Evolutionary conservation across 345 rosid species (phyloP).

Genomic region (Cardamine resedifolia): DNA sequence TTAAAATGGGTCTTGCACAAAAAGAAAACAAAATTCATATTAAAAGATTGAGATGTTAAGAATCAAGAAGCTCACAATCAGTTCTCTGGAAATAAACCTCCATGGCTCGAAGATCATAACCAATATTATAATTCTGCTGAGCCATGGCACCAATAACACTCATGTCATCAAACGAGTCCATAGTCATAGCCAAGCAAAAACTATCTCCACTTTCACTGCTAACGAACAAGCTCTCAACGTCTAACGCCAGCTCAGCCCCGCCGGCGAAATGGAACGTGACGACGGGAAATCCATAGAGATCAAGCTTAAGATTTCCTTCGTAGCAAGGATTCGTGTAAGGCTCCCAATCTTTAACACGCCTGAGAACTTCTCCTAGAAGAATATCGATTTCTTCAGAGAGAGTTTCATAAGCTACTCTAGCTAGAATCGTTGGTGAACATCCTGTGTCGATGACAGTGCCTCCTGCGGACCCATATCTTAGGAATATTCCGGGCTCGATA

Average conservation of each 20-base stretch:
- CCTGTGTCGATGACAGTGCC: slow-evolving; percentile 41
- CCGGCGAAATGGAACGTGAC: slow-evolving; percentile 50
- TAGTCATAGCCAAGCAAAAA: slow-evolving; percentile 52
- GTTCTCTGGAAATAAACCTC: slow-evolving; percentile 33
- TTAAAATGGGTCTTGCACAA: background rate
- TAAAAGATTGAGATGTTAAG: background rate
- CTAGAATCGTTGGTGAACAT: slow-evolving; percentile 30
- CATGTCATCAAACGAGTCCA: slow-evolving; percentile 34
- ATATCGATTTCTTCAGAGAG: slow-evolving; percentile 28
- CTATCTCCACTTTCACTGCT: slow-evolving; percentile 34
- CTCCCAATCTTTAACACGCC: slow-evolving; percentile 24
- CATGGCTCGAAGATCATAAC: slow-evolving; percentile 33
- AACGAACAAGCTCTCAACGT: slow-evolving; percentile 46
- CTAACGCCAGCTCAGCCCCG: slow-evolving; percentile 54
- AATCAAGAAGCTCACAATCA: slow-evolving; percentile 31
- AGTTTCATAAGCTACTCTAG: slow-evolving; percentile 27
- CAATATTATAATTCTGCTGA: slow-evolving; percentile 37
- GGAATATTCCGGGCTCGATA: slow-evolving; percentile 22
- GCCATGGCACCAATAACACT: slow-evolving; percentile 43
- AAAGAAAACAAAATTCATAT: background rate
- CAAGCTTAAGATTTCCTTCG: slow-evolving; percentile 32
- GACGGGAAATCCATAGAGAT: slow-evolving; percentile 48
- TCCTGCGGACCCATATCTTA: slow-evolving; percentile 26
- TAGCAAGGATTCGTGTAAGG: slow-evolving; percentile 41
- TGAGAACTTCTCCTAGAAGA: slow-evolving; percentile 15